Conservation (phyloP, 2,329 filamentous ascomycete genomes). For the Apiospora aurea region DNA sequence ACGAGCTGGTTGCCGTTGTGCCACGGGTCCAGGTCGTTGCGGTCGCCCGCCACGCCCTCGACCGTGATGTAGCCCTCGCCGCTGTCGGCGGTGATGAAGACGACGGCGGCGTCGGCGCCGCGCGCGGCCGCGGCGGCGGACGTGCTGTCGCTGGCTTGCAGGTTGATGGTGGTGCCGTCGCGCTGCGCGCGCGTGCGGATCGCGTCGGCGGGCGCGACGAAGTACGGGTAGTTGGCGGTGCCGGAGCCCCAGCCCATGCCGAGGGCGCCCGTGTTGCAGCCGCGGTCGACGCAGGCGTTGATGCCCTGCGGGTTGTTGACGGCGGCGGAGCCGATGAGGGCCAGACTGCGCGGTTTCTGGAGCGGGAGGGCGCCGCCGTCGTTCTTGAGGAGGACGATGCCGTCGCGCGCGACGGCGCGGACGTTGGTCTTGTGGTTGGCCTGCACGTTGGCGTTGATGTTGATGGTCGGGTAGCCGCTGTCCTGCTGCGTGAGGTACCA, state of each 20-base stretch:
- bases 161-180: constrained; percentile 52
- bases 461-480: constrained; percentile 56
- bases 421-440: constrained; percentile 70
- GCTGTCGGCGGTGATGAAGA: constrained; percentile 68
- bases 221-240: constrained; percentile 57
- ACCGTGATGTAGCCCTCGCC: constrained; percentile 66
- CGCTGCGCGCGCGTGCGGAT: constrained; percentile 53
- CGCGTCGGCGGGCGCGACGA: constrained; percentile 60
- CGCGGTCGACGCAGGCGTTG: constrained; percentile 69
- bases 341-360: constrained; percentile 58
- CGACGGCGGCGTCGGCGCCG: constrained; percentile 25
- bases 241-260: constrained; percentile 72
- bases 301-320: constrained; percentile 65
- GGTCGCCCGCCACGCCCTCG: constrained; percentile 66
- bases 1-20: constrained; percentile 50
- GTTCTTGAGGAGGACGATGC: constrained; percentile 75
- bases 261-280: constrained; percentile 67
- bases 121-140: constrained; percentile 26
- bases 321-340: constrained; percentile 69
- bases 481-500: constrained; percentile 67
- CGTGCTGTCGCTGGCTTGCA: constrained; percentile 53
- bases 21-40: constrained; percentile 59
- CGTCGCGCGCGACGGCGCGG: constrained; percentile 59
- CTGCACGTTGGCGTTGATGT: constrained; percentile 61
- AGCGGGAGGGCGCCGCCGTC: constrained; percentile 62